Conservation (phyloP, 2,329 filamentous ascomycete species). For the Teratosphaeria destructans region DNA sequence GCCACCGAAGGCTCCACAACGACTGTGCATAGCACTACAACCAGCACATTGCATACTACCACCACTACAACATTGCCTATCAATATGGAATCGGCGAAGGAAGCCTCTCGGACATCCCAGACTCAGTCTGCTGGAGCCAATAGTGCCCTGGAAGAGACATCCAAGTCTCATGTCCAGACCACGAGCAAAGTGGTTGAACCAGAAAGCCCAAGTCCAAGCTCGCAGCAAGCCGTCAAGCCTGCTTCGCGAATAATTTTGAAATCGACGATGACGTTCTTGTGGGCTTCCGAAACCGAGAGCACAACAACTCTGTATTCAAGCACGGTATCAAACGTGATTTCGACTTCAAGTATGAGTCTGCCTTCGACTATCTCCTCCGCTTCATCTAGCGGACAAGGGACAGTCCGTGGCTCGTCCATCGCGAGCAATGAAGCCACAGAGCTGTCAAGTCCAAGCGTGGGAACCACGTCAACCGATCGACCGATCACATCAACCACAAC, state of each 20-base stretch:
- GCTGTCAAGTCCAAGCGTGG: background rate
- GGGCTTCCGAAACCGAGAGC: background rate
- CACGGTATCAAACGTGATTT: background rate
- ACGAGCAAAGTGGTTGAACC: background rate
- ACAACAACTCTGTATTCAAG: background rate
- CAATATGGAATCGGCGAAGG: background rate
- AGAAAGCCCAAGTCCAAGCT: background rate
- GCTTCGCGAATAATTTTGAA: background rate
- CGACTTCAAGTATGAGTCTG: background rate
- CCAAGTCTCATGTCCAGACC: background rate
- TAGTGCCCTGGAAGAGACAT: background rate
- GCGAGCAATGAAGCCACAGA: background rate
- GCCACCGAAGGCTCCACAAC: background rate
- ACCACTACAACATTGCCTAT: background rate
- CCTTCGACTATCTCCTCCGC: background rate
- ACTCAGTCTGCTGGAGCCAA: background rate
- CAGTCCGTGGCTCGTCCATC: background rate
- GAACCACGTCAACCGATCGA: background rate
- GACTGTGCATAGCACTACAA: background rate
- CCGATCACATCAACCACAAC: background rate
- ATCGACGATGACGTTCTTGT: background rate
- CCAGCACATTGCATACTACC: background rate
- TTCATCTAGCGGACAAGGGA: background rate
- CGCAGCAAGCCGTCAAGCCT: background rate
- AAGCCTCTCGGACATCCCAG: background rate